A percentile compares a stretch with the other conserved stretches of the same genome.
Conservation (phyloP, 2,329 filamentous ascomycete genomes). For the Aspergillus sp. region DNA sequence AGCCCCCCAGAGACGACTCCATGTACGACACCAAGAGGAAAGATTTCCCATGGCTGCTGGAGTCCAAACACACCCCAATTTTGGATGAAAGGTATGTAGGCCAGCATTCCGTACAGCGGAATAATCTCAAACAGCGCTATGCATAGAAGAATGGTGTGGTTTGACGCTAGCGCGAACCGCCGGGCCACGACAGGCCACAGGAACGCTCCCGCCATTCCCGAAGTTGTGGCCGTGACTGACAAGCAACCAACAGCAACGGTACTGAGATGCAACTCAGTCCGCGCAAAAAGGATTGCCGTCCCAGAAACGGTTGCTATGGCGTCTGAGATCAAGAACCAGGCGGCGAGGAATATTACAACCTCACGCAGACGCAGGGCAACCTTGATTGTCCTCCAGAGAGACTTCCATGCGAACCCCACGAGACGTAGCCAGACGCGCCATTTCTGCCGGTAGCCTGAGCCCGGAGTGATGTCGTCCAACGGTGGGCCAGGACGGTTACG, state of each 20-base stretch:
- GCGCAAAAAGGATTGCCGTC: constrained; percentile 88
- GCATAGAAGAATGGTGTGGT: constrained; percentile 84
- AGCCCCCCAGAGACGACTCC: constrained; percentile 85
- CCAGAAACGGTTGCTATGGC: constrained; percentile 87
- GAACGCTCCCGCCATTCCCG: constrained; percentile 80
- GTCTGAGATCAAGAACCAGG: constrained; percentile 90
- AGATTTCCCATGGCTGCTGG: constrained; percentile 91
- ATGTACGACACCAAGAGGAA: constrained; percentile 79
- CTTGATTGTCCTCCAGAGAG: constrained; percentile 72
- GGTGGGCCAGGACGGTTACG: constrained; percentile 81
- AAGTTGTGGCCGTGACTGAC: constrained; percentile 80
- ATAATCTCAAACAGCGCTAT: constrained; percentile 88
- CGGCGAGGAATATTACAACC: constrained; percentile 75
- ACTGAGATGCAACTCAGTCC: constrained; percentile 81
- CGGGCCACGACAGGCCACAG: constrained; percentile 77
- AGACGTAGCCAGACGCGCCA: constrained; percentile 63
- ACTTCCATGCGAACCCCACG: constrained; percentile 76
- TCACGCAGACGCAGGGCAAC: constrained; percentile 71
- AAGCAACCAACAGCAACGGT: constrained; percentile 80
- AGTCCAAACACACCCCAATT: constrained; percentile 73
- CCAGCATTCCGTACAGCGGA: constrained; percentile 80
- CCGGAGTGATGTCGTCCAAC: constrained; percentile 25
- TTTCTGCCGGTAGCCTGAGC: constrained; percentile 16
- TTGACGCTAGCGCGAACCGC: constrained; percentile 65
- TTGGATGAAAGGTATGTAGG: constrained; percentile 75